A percentile compares a stretch with the other conserved stretches of the same genome.
Conservation (phyloP, 108 stramenopile species). For the Chaetoceros muelleri region DNA sequence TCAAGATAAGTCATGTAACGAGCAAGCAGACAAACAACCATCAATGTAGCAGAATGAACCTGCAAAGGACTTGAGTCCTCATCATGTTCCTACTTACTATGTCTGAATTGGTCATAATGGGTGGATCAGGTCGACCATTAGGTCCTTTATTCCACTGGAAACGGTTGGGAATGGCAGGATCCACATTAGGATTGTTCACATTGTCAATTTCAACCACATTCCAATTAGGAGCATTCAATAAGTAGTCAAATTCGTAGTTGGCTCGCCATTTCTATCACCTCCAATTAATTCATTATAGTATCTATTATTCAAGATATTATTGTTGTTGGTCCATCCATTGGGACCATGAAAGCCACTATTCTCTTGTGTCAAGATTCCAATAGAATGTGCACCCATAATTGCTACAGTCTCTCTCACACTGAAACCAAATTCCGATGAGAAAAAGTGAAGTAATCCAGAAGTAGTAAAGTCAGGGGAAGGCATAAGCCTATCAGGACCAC, state of each 20-base stretch:
- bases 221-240: conserved; percentile 5
- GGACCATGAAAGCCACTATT: conserved; percentile 34
- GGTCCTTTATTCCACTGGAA: conserved; percentile 19
- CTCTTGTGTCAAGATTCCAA: conserved; percentile 21
- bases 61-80: no score
- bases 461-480: conserved; percentile 10
- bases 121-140: neutral
- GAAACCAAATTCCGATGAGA: conserved; percentile 31
- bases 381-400: conserved; percentile 48
- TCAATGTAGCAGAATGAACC: no score
- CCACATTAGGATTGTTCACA: no score
- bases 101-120: neutral
- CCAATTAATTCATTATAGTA: conserved; percentile 4
- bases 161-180: conserved; percentile 20
- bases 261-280: neutral
- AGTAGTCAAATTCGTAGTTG: neutral
- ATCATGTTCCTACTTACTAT: no score
- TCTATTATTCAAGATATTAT: conserved; percentile 2
- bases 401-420: conserved; percentile 28
- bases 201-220: conserved; percentile 17
- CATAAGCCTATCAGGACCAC: conserved; percentile 16
- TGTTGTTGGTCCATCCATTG: conserved; percentile 9
- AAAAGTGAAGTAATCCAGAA: conserved; percentile 21
- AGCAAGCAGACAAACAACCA: no score
- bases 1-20: no score